Conservation (phyloP, 805 yeast species). For the Cyberlindnera subsufficiens region DNA sequence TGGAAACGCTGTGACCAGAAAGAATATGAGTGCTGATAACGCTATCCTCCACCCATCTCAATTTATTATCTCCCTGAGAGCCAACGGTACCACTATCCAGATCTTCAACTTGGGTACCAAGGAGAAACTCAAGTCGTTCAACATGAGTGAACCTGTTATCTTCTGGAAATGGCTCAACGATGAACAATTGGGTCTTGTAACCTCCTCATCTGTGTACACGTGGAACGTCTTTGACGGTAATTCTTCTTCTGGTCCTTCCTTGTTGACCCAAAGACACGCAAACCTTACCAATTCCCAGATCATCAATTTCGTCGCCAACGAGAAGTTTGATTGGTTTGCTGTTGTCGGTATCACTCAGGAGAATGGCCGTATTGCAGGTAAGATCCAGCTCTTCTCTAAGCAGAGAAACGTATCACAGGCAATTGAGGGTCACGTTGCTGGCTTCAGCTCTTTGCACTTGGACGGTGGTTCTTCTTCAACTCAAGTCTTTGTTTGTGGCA, state of each 20-base stretch:
- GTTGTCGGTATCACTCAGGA: constrained; percentile 93
- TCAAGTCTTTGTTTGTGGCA: constrained; percentile 89
- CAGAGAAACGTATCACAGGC: constrained; percentile 92
- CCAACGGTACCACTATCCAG: constrained; percentile 94
- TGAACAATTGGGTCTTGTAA: constrained; percentile 73
- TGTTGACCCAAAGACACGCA: constrained; percentile 79
- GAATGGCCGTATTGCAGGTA: constrained; percentile 91
- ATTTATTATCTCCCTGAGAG: constrained; percentile 87
- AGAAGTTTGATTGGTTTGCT: constrained; percentile 85
- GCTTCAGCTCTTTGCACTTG: constrained; percentile 71
- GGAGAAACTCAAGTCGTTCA: constrained; percentile 83
- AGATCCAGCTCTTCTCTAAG: constrained; percentile 86
- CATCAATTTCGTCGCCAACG: constrained; percentile 82
- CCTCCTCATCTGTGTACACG: constrained; percentile 65
- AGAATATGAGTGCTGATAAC: constrained; percentile 94
- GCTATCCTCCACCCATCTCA: constrained; percentile 94
- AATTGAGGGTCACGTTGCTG: constrained; percentile 95
- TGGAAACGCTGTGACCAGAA: constrained; percentile 75
- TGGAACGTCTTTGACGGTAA: constrained; percentile 85
- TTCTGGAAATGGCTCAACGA: constrained; percentile 93
- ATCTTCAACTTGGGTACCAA: constrained; percentile 85
- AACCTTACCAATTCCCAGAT: constrained; percentile 76
- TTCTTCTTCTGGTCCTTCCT: constrained; percentile 69
- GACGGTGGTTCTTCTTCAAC: constrained; percentile 66
- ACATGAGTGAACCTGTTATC: constrained; percentile 81